A percentile compares a stretch with the other conserved stretches of the same genome.
phyloP scores from a whole-genome alignment of 108 stramenopile species.

The Stephanodiscus triporus region DNA sequence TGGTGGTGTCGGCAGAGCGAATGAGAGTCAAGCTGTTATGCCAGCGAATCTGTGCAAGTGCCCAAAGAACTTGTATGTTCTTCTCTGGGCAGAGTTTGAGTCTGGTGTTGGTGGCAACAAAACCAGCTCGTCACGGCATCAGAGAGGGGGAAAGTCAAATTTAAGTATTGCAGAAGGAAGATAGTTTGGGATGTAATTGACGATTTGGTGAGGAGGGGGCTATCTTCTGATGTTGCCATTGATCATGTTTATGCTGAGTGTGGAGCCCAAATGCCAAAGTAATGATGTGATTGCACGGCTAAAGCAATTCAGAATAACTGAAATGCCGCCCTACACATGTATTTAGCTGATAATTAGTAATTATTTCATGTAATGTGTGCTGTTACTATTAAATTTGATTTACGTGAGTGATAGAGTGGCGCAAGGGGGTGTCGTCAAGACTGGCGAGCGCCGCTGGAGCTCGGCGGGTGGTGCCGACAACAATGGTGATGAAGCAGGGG shows the following conservation, averaged over 20 bases:
- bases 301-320: not conserved
- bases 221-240: slow-evolving; percentile 3
- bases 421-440: too few relatives aligned
- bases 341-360: too few relatives aligned
- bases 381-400: too few relatives aligned
- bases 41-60: slow-evolving; percentile 6
- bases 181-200: slow-evolving; percentile 7
- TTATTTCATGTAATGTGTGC: too few relatives aligned
- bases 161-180: slow-evolving; percentile 29
- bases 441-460: too few relatives aligned
- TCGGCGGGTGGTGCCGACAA: too few relatives aligned
- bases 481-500: too few relatives aligned
- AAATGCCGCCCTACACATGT: too few relatives aligned
- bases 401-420: too few relatives aligned
- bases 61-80: slow-evolving; percentile 20
- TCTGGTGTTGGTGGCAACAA: slow-evolving; percentile 32
- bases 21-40: not conserved
- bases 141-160: slow-evolving; percentile 33
- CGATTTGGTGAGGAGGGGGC: not conserved
- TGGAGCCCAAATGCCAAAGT: slow-evolving; percentile 4
- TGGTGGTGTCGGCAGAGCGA: not conserved
- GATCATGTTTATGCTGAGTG: slow-evolving; percentile 6
- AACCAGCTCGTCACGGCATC: slow-evolving; percentile 34
- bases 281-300: slow-evolving; percentile 1
- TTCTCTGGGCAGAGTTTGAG: slow-evolving; percentile 47